phyloP scores from a whole-genome alignment of 1,284 basidiomycete species.

The Tylopilus orsonianus region DNA sequence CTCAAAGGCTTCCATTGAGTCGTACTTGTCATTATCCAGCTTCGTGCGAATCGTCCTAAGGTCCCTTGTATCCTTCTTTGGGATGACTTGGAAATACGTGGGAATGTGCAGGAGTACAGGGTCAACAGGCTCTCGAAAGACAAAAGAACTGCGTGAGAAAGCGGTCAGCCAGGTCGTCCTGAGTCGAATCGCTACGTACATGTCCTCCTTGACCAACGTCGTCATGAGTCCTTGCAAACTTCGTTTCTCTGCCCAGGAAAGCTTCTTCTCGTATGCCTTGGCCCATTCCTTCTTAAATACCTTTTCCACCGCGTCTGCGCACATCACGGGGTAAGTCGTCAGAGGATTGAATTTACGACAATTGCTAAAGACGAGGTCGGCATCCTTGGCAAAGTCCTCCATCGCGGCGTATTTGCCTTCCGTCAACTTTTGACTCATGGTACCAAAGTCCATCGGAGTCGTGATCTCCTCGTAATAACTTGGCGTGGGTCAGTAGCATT shows the following conservation, averaged over 20 bases:
- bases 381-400: constrained; percentile 81
- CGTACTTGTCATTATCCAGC: constrained; percentile 83
- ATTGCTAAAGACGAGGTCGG: constrained; percentile 86
- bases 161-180: constrained; percentile 4
- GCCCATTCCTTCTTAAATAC: constrained; percentile 87
- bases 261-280: constrained; percentile 71
- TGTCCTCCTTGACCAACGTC: constrained; percentile 67
- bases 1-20: constrained; percentile 73
- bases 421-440: constrained; percentile 74
- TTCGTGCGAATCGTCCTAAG: constrained; percentile 80
- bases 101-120: constrained; percentile 77
- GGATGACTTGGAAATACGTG: constrained; percentile 81
- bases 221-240: constrained; percentile 74
- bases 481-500: constrained; percentile 2
- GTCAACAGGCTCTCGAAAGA: constrained; percentile 87
- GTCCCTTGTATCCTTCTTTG: constrained; percentile 85
- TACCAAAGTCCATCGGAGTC: constrained; percentile 93
- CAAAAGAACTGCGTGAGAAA: constrained; percentile 52
- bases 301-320: constrained; percentile 74
- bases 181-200: constrained; percentile 47
- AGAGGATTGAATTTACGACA: constrained; percentile 88
- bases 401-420: constrained; percentile 71
- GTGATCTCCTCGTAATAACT: constrained; percentile 94
- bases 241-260: constrained; percentile 82
- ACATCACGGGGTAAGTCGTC: constrained; percentile 70